Evolutionary conservation across 768 basidiomycete species (phyloP), one percentile per base, ranked within the genome.

Genomic region (Dacryopinax spathularia): DNA sequence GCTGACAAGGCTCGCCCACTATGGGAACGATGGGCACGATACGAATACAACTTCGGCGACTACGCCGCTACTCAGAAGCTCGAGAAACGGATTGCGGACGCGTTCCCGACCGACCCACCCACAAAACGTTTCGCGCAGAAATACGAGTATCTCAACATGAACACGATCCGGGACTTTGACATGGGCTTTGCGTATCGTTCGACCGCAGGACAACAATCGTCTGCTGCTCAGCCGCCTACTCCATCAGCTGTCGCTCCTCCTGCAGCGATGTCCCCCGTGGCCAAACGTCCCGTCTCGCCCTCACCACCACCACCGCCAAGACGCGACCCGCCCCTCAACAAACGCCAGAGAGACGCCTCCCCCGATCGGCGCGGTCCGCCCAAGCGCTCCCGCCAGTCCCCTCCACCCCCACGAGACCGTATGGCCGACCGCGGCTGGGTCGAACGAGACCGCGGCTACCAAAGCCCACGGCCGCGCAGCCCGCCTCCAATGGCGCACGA

Each of bases 11-110:
- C 91, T 16, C 80, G 89, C 34, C 86, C 88, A 0, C 79, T 98
- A 18, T 99, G 94, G 94, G 92, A 96, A 70, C 83, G 90, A 43
- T 98, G 94, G 96, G 86, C 92, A 2, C 81, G 87, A 63, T 95
- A 95, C 75, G 91, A 96, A 73, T 97, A 93, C 75, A 87, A 90
- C 69, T 97, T 89, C 70, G 91, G 91, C n/a, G 91, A 94, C 73
- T 78, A 94, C 34, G 85, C 89, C 41, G 87, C 89, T 1, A 83
- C 89, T 1, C 84, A 89, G 68, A 91, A 94, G 74, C 82, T 97
- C 56, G 93, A 96, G 73, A 85, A 85, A 65, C 83, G 96, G 7
- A 88, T 97, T 69, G 78, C 86, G 0, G 94, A 97, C 65, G 84
- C 85, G 0, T 97, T 91, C 74, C 86, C 92, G 0, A 83, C 83